Base-by-base conservation (phyloP, 2,329 filamentous ascomycete species). In the Colletotrichum eremochloae region DNA sequence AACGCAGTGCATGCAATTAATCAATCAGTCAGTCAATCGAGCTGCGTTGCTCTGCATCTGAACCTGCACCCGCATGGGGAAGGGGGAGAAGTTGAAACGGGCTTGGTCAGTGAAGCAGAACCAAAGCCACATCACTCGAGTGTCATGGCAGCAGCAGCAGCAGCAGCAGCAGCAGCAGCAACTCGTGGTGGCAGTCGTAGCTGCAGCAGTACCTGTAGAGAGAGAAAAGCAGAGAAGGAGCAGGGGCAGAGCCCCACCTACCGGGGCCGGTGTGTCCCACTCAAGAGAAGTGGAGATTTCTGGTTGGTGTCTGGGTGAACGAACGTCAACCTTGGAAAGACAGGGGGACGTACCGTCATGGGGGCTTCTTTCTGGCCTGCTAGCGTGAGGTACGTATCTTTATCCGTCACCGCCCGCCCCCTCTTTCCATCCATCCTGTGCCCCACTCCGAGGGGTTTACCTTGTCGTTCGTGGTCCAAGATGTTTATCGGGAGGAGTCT, bases 81-180 rank as follows among this genome's bases (percentile, higher is more conserved):
- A 56, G 58, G 56, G 58, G 60, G 52, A 40, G 60, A 56, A 61
- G 69, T 72, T 72, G 69, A 72, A 72, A 72, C 69, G 60, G 36
- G 69, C 69, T 69, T 67, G 66, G 69, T 58, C 69, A 63, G 36
- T 66, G 60, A 36, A 40, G 63, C 60, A 72, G 66, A 67, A 58
- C 42, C 40, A 56, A 53, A 63, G 55, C 56, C 48, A 50, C 29
- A 31, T 33, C 15, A 11, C 53, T 46, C 38, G 53, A 18, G 61
- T 60, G 46, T 42, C 62, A 36, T 50, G 60, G 55, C 18, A 31
- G 48, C 36, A 42, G 62, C 11, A 18, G 64, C 20, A 55, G 55
- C 18, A 31, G 48, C 36, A 42, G 62, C 11, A 18, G 64, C 20
- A 55, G 11, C 29, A 5, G 31, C 29, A 36, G 31, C 7, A 29